Conservation (phyloP, 441 rosid species). For the Kokia cookei region DNA sequence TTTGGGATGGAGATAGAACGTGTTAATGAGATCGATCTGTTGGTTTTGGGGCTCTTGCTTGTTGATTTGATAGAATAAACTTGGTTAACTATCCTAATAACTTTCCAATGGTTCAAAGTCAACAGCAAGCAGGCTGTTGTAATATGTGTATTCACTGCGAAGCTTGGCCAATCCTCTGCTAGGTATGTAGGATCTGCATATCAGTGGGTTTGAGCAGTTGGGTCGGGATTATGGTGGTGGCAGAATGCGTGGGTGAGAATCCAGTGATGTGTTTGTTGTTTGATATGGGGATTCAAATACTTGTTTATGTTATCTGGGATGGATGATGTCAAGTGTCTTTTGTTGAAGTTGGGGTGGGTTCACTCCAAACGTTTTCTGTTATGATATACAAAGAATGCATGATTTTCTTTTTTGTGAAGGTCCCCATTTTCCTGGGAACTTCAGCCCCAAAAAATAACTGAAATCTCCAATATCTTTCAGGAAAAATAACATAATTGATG, state of each 20-base stretch:
- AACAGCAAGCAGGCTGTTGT: conserved; percentile 20
- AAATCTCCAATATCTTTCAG: too few species aligned
- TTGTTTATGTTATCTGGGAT: background rate
- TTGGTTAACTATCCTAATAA: conserved; percentile 19
- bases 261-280: conserved; percentile 6
- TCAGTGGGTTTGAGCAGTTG: conserved; percentile 14
- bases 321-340: background rate
- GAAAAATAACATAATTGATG: too few species aligned
- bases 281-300: conserved; percentile 1
- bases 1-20: conserved; percentile 30
- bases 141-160: background rate
- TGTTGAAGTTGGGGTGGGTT: background rate
- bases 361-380: background rate
- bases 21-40: conserved; percentile 28
- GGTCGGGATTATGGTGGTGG: background rate
- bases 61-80: conserved; percentile 27
- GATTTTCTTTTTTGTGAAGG: background rate
- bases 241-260: background rate
- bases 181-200: background rate
- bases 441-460: too few species aligned
- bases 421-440: too few species aligned
- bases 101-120: conserved; percentile 18
- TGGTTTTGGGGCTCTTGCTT: conserved; percentile 29
- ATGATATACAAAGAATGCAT: background rate
- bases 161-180: conserved; percentile 12